Conservation (phyloP, 768 basidiomycete species). For the Obba rivulosa region DNA sequence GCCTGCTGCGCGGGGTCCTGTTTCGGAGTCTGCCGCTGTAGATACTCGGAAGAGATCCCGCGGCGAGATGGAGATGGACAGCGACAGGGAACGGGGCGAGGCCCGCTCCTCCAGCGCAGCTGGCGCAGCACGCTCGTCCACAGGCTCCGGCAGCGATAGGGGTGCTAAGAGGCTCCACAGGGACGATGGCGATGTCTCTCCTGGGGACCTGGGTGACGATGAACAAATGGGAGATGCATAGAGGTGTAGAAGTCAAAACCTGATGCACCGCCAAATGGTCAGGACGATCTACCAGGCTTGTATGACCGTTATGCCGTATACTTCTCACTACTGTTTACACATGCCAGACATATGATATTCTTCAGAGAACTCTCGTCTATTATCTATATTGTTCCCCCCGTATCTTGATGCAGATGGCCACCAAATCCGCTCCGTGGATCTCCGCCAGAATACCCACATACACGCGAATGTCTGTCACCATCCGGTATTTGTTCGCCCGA, state of each 20-base stretch:
- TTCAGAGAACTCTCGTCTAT: too few species aligned
- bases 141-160: slow-evolving; percentile 9
- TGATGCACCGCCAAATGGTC: slow-evolving; percentile 10
- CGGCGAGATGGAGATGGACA: slow-evolving; percentile 63
- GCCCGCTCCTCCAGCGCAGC: slow-evolving; percentile 14
- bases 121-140: slow-evolving; percentile 7
- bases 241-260: slow-evolving; percentile 1
- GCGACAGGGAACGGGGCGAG: slow-evolving; percentile 35
- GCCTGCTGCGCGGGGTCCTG: slow-evolving; percentile 12
- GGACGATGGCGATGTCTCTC: slow-evolving; percentile 14
- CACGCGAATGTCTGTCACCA: background rate
- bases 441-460: background rate
- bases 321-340: too few species aligned
- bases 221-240: slow-evolving; percentile 18
- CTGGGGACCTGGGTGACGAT: background rate
- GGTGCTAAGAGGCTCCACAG: slow-evolving; percentile 14
- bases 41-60: slow-evolving; percentile 49
- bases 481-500: background rate
- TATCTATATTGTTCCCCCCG: too few species aligned
- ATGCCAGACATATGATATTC: too few species aligned
- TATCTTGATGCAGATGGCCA: too few species aligned
- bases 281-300: slow-evolving; percentile 10
- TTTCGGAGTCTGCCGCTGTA: slow-evolving; percentile 8
- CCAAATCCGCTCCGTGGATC: background rate
- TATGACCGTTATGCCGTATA: too few species aligned